Conservation (phyloP, 75 land plant species). For the Pinus taeda region DNA sequence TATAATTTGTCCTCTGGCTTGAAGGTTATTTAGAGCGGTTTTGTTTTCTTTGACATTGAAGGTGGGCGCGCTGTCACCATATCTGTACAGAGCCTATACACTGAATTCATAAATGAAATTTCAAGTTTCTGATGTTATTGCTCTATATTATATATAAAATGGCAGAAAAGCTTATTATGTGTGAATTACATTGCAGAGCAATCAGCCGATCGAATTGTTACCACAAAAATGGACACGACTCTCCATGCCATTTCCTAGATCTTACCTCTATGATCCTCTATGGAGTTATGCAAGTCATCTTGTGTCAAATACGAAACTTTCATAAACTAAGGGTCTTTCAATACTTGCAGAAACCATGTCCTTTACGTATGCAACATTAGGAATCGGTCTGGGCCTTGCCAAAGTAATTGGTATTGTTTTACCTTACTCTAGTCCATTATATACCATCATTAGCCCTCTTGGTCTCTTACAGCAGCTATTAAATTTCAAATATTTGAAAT, state of each 20-base stretch:
- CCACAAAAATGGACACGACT: conserved; percentile 17
- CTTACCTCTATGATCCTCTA: conserved; percentile 18
- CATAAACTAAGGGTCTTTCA: conserved; percentile 20
- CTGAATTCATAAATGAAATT: too few species aligned
- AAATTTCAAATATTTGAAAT: too few species aligned
- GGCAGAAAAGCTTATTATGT: neutral
- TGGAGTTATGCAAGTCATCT: conserved; percentile 15
- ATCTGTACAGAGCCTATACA: too few species aligned
- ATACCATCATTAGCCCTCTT: neutral
- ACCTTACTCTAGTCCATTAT: neutral
- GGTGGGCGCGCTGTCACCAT: too few species aligned
- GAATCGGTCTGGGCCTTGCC: conserved; percentile 25
- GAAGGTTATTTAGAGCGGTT: too few species aligned
- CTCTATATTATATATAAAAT: too few species aligned
- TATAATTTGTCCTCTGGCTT: too few species aligned
- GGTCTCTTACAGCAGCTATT: neutral
- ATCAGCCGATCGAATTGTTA: conserved; percentile 24
- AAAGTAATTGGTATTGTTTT: conserved; percentile 10
- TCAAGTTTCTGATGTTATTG: too few species aligned
- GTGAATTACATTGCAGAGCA: conserved; percentile 18
- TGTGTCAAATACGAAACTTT: conserved; percentile 25
- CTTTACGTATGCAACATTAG: conserved; percentile 23
- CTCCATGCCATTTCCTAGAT: conserved; percentile 11
- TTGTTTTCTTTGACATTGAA: too few species aligned
- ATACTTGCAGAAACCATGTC: conserved; percentile 28